phyloP scores from a whole-genome alignment of 768 basidiomycete genomes.

The Xerocomellus amylosporus region DNA sequence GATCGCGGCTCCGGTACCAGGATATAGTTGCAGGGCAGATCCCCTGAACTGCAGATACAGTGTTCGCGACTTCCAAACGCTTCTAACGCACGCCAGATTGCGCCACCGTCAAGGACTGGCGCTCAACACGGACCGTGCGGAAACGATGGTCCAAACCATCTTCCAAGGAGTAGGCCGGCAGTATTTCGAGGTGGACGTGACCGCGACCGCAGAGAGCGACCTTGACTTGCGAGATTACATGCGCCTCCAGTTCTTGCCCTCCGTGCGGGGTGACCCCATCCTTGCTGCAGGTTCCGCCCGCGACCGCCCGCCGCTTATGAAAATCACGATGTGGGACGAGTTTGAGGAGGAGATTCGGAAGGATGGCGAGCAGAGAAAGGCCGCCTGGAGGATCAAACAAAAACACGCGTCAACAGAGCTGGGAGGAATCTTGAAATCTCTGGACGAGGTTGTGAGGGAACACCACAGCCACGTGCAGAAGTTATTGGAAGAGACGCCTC shows the following conservation, averaged over 20 bases:
- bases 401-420: neutral
- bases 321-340: neutral
- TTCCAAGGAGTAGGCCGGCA: neutral
- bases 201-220: neutral
- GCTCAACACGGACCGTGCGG: neutral
- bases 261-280: neutral
- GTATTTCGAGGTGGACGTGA: neutral
- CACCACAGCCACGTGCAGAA: neutral
- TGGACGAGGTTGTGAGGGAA: neutral
- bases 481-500: neutral
- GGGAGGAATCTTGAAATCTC: neutral
- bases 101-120: neutral
- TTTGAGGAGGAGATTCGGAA: neutral
- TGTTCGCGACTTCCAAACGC: neutral
- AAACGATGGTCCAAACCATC: neutral
- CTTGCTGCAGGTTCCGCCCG: neutral
- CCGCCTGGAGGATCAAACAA: neutral
- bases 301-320: neutral
- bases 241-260: neutral
- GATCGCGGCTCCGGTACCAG: neutral
- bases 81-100: neutral
- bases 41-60: constrained; percentile 4
- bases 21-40: constrained; percentile 3
- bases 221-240: neutral
- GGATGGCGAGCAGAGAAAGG: neutral